Evolutionary conservation across 169 alveolate genomes (phyloP).

Genomic region (Toxoplasma gondii): DNA sequence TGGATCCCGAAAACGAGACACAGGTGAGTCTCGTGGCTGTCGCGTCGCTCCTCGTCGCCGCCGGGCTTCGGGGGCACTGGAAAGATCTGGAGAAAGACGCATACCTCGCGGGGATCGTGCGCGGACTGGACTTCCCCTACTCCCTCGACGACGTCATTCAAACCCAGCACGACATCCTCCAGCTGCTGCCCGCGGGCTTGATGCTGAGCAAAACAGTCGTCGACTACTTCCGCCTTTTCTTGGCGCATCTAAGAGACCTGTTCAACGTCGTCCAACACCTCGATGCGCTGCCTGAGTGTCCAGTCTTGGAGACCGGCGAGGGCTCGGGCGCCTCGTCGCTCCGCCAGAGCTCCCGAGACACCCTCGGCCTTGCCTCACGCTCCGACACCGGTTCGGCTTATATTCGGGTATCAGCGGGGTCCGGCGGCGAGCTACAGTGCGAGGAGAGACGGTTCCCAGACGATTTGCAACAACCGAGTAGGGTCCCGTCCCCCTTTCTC

Average conservation of each 20-base stretch:
- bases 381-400: not conserved
- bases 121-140: not conserved
- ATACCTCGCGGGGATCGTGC: not conserved
- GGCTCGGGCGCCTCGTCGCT: not conserved
- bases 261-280: conserved; percentile 41
- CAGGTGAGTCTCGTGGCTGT: not conserved
- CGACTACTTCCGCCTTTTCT: not conserved
- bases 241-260: conserved; percentile 23
- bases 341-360: not conserved
- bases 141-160: conserved; percentile 12
- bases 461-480: not conserved
- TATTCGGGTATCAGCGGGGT: not conserved
- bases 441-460: not conserved
- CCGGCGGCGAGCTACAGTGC: not conserved
- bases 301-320: not conserved
- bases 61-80: conserved; percentile 37
- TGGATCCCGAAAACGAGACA: not conserved
- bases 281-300: not conserved
- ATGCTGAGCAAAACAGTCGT: not conserved
- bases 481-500: not conserved
- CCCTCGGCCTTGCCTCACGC: not conserved
- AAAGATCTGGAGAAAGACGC: not conserved
- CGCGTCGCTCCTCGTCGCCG: conserved; percentile 25
- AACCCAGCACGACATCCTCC: conserved; percentile 46
- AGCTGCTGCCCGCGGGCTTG: conserved; percentile 30